Evolutionary conservation across 148 eudicot species (phyloP).

Genomic region (Cornus kousa): DNA sequence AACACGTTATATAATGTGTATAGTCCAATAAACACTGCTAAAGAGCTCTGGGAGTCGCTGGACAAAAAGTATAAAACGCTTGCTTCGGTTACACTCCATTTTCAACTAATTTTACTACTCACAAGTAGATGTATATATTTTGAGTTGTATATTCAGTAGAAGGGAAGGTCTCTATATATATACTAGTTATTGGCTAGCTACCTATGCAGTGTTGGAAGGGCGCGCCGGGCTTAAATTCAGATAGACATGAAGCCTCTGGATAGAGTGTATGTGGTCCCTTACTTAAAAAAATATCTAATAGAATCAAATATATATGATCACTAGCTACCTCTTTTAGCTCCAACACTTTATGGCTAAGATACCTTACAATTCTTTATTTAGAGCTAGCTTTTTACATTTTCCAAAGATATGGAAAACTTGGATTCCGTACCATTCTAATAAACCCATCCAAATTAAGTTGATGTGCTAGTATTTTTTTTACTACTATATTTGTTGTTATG

Average conservation of each 20-base stretch:
- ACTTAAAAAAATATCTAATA: not conserved
- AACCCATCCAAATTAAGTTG: no score
- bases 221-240: no score
- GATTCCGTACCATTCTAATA: not conserved
- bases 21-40: no score
- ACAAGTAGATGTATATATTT: not conserved
- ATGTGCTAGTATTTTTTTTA: no score
- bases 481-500: no score
- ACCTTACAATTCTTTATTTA: not conserved
- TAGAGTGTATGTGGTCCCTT: not conserved
- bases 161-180: not conserved
- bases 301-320: not conserved
- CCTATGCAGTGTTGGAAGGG: not conserved
- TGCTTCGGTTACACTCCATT: constrained; percentile 25
- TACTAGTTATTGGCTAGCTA: not conserved
- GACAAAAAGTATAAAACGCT: no score
- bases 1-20: no score
- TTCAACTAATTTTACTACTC: not conserved
- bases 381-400: not conserved
- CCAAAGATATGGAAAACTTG: not conserved
- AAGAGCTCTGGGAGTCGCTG: no score
- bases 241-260: not conserved
- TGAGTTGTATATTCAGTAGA: not conserved
- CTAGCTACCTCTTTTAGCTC: not conserved
- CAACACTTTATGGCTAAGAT: not conserved